Conservation (phyloP, 1,284 basidiomycete species). For the Mrakiaceae sp. region DNA sequence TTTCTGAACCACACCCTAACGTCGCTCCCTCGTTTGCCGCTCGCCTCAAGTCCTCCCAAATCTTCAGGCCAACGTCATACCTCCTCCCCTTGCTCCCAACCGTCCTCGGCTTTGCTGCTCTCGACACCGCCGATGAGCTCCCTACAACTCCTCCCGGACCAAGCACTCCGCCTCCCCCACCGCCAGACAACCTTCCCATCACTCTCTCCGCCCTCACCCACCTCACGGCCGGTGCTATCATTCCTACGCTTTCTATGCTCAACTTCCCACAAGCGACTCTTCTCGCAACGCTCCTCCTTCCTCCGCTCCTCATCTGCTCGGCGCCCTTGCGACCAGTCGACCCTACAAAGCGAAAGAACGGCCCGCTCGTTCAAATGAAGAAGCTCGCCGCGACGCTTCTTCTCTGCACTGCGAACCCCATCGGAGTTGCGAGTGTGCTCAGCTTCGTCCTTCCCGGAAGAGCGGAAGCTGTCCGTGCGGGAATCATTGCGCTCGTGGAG, state of each 20-base stretch:
- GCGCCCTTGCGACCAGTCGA: constrained; percentile 29
- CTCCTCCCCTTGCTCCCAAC: constrained; percentile 21
- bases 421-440: not conserved
- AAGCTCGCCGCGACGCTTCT: constrained; percentile 21
- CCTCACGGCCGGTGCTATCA: constrained; percentile 57
- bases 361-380: not conserved
- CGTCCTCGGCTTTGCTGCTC: constrained; percentile 20
- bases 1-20: no score
- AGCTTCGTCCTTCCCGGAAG: constrained; percentile 17
- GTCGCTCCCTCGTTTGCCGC: not conserved
- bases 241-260: constrained; percentile 72
- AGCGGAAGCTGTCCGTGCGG: constrained; percentile 6
- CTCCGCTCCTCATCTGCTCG: constrained; percentile 44
- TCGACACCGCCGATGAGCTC: no score
- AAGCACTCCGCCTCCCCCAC: constrained; percentile 16
- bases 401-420: constrained; percentile 10
- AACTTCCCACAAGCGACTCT: constrained; percentile 76
- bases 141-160: no score
- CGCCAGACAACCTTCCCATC: not conserved
- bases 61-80: constrained; percentile 27
- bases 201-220: constrained; percentile 23
- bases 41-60: constrained; percentile 21
- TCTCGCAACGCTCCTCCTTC: constrained; percentile 50
- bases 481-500: constrained; percentile 19
- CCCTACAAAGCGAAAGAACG: constrained; percentile 11